phyloP scores from a whole-genome alignment of 2,329 filamentous ascomycete species.

The Didymella lethalis region DNA sequence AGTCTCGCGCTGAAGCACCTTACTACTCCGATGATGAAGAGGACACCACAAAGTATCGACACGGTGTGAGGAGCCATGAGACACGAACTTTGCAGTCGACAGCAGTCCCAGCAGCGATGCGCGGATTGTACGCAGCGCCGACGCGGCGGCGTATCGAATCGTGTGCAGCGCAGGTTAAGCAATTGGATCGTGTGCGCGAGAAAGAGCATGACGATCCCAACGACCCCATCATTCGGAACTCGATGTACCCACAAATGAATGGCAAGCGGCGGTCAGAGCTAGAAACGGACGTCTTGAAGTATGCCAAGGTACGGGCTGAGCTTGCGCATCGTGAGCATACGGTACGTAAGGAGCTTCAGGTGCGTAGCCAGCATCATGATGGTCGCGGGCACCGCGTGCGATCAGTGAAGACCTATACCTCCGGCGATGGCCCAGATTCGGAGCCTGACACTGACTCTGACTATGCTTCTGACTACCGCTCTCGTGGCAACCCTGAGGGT shows the following conservation, averaged over 20 bases:
- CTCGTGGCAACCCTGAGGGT: neutral
- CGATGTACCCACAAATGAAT: conserved; percentile 13
- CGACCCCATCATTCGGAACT: conserved; percentile 6
- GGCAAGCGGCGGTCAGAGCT: conserved; percentile 12
- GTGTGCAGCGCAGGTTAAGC: neutral
- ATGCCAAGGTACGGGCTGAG: neutral
- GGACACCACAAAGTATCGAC: neutral
- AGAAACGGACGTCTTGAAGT: neutral
- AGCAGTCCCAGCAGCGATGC: conserved; percentile 1
- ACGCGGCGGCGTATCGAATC: no score
- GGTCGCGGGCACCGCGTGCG: neutral
- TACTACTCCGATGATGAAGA: neutral
- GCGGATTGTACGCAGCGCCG: conserved; percentile 1
- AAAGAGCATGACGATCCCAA: neutral
- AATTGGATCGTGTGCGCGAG: neutral
- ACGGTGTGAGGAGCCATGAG: neutral
- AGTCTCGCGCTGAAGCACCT: neutral
- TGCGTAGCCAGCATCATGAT: neutral
- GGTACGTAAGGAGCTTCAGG: neutral
- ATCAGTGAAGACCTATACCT: neutral
- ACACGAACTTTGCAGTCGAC: neutral
- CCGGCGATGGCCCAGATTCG: neutral
- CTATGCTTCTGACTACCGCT: neutral
- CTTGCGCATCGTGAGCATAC: no score
- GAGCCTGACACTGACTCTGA: neutral